These are phyloP conservation scores for Fusarium temperatum DNA, from an alignment of 2,329 filamentous ascomycete genomes.

Conservation along the genomic window DNA sequence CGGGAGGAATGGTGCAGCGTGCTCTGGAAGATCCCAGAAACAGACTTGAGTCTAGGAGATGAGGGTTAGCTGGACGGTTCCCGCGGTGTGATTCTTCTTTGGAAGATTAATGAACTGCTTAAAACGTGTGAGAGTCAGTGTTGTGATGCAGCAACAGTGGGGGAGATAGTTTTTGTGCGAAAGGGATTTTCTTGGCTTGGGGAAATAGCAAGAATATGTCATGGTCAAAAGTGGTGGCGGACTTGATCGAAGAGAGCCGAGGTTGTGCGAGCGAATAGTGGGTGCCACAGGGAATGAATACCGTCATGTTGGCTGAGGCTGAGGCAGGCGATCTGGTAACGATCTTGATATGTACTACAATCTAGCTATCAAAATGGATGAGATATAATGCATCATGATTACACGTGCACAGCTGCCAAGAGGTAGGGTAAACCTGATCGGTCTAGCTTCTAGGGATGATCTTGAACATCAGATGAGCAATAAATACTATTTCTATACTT, in stretches of 20 bases:
- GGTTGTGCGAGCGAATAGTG: neutral
- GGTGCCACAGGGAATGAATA: fast-evolving
- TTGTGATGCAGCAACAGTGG: no score
- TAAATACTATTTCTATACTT: neutral
- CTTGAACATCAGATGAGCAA: neutral
- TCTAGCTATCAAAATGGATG: neutral
- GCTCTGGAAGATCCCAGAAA: neutral
- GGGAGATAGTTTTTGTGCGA: fast-evolving
- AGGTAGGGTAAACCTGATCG: no score
- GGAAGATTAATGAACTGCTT: neutral
- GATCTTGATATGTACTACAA: neutral
- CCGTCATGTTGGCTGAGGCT: neutral
- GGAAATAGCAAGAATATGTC: no score
- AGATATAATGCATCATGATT: neutral
- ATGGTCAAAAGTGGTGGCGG: no score
- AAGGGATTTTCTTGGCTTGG: neutral
- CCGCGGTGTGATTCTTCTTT: neutral
- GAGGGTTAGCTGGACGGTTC: neutral
- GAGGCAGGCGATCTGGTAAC: neutral
- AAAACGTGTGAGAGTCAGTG: fast-evolving
- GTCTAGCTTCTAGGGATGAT: no score
- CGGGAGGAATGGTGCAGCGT: no score
- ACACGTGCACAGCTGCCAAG: no score
- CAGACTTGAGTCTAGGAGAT: neutral
- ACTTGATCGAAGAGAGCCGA: neutral